Percentiles rank a stretch among this genome's conserved stretches.
Evolutionary conservation across 352 stramenopile species (phyloP).

Genomic region (Phytopythium kandeliae): DNA sequence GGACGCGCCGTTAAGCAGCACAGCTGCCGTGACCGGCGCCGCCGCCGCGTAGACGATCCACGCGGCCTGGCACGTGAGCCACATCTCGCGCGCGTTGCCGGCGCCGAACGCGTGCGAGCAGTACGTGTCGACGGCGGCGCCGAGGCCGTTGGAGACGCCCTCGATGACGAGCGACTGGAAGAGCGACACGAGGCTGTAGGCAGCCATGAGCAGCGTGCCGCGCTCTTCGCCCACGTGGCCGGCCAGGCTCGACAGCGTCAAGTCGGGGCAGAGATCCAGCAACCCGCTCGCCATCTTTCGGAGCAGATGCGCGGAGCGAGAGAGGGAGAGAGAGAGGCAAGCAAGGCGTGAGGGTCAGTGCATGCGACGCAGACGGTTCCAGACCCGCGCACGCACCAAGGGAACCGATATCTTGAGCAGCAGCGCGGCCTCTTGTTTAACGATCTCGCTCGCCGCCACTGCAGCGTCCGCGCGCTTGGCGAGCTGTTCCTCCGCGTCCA

Average conservation of each 20-base stretch:
- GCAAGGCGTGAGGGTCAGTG: not conserved
- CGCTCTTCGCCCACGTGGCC: not conserved
- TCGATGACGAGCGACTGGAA: slow-evolving; percentile 14
- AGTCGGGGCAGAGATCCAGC: slow-evolving; percentile 1
- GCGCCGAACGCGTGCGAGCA: slow-evolving; percentile 30
- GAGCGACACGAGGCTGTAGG: slow-evolving; percentile 8
- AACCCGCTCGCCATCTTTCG: slow-evolving; percentile 5
- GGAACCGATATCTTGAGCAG: slow-evolving; percentile 29
- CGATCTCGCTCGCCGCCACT: slow-evolving; percentile 26
- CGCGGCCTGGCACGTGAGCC: slow-evolving; percentile 32
- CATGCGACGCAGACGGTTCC: not conserved
- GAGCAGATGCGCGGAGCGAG: too few species aligned
- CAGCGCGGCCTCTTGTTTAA: slow-evolving; percentile 24
- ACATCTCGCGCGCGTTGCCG: slow-evolving; percentile 21
- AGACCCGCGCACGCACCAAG: slow-evolving; percentile 16
- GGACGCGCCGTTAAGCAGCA: slow-evolving; percentile 16
- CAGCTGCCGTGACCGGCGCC: slow-evolving; percentile 6
- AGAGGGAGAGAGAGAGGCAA: not conserved
- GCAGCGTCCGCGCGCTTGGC: slow-evolving; percentile 14
- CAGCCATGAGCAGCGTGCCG: slow-evolving; percentile 7
- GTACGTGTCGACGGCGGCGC: slow-evolving; percentile 26
- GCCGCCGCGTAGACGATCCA: slow-evolving; percentile 14
- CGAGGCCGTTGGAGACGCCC: slow-evolving; percentile 18
- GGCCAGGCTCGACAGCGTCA: slow-evolving; percentile 5
- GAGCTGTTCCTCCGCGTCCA: slow-evolving; percentile 28